A percentile compares a stretch with the other conserved stretches of the same genome.
phyloP scores from a whole-genome alignment of 441 rosid genomes.

The Gossypium schwendimanii region DNA sequence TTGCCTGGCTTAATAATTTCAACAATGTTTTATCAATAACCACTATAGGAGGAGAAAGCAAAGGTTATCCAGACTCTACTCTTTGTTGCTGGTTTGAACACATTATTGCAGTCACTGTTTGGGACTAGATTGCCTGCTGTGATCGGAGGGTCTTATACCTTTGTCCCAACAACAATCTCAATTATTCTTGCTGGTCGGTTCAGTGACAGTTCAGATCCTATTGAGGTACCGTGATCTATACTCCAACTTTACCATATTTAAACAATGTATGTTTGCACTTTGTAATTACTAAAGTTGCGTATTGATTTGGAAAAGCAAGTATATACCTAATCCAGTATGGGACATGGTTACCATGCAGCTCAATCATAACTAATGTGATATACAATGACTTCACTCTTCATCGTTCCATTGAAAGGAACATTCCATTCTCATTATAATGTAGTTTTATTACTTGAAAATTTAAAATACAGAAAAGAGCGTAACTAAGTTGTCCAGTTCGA shows the following conservation, averaged over 20 bases:
- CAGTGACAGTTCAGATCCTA: slow-evolving; percentile 56
- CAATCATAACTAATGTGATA: background rate
- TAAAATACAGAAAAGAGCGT: background rate
- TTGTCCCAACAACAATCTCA: slow-evolving; percentile 81
- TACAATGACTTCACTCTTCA: background rate
- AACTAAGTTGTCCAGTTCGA: background rate
- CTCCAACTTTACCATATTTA: slow-evolving; percentile 10
- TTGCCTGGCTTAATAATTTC: background rate
- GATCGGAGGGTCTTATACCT: slow-evolving; percentile 80
- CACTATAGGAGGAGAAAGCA: slow-evolving; percentile 78
- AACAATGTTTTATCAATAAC: slow-evolving; percentile 7
- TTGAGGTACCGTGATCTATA: slow-evolving; percentile 47
- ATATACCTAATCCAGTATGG: background rate
- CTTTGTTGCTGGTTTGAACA: slow-evolving; percentile 90
- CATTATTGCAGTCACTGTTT: slow-evolving; percentile 67
- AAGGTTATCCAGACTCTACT: slow-evolving; percentile 81
- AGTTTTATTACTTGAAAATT: background rate
- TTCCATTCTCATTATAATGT: background rate
- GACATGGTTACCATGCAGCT: background rate
- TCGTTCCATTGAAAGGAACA: background rate
- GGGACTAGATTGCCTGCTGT: slow-evolving; percentile 88
- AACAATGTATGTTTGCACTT: background rate
- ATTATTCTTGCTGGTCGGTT: slow-evolving; percentile 84
- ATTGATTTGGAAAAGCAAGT: background rate
- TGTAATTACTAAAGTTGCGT: slow-evolving; percentile 1